A percentile compares a stretch with the other conserved stretches of the same genome.
These are phyloP conservation scores for Emydomyces testavorans DNA, from an alignment of 2,329 filamentous ascomycete species.

Conservation along the genomic window DNA sequence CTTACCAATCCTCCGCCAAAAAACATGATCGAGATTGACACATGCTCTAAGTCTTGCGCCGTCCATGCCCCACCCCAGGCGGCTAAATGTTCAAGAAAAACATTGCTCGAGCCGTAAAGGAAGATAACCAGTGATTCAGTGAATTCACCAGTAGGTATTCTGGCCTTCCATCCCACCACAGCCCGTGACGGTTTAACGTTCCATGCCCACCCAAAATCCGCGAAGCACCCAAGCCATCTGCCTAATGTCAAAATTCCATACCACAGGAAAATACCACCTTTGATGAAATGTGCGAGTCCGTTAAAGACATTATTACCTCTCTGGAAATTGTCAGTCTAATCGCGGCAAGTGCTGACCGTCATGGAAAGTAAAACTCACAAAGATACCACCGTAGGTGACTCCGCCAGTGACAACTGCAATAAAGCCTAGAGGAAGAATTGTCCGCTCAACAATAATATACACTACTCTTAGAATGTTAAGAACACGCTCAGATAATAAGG, in stretches of 20 bases:
- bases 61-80: conserved; percentile 61
- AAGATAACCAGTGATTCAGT: conserved; percentile 83
- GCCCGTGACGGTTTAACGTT: conserved; percentile 59
- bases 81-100: conserved; percentile 82
- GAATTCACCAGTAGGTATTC: conserved; percentile 68
- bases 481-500: conserved; percentile 45
- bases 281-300: conserved; percentile 84
- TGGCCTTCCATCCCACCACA: conserved; percentile 50
- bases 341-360: conserved; percentile 8
- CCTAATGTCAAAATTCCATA: conserved; percentile 78
- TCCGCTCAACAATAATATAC: conserved; percentile 61
- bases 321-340: conserved; percentile 31
- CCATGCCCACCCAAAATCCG: conserved; percentile 90
- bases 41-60: conserved; percentile 73
- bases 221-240: conserved; percentile 81
- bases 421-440: conserved; percentile 68
- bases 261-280: conserved; percentile 91
- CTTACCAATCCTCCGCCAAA: conserved; percentile 76
- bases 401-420: conserved; percentile 59
- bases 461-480: conserved; percentile 48
- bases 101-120: conserved; percentile 76
- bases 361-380: conserved; percentile 48
- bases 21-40: conserved; percentile 87
- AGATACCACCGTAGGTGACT: conserved; percentile 69
- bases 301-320: conserved; percentile 61